These are phyloP conservation scores for Fusarium gaditjirri DNA, from an alignment of 2,329 filamentous ascomycete species.

Conservation along the genomic window DNA sequence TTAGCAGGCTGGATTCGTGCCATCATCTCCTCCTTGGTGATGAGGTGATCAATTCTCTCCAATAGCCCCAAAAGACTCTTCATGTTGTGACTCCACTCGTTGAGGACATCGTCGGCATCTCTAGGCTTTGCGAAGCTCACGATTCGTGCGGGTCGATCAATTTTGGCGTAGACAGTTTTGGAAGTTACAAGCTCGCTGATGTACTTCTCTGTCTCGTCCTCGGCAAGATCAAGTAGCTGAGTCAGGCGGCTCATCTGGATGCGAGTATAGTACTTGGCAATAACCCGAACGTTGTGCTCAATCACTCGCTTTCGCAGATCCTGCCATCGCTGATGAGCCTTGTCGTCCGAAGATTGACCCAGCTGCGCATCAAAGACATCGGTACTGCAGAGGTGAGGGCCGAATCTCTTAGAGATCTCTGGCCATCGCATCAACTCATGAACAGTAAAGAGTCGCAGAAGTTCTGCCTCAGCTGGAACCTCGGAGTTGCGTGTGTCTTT, in stretches of 20 bases:
- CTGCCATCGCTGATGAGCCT: conserved; percentile 88
- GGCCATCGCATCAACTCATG: conserved; percentile 99
- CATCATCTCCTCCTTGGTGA: conserved; percentile 99
- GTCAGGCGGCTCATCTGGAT: conserved; percentile 93
- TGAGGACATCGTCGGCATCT: conserved; percentile 94
- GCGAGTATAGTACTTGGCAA: conserved; percentile 98
- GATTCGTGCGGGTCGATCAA: conserved; percentile 90
- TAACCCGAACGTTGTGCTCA: conserved; percentile 97
- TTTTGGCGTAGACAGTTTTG: conserved; percentile 98
- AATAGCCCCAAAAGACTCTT: conserved; percentile 87
- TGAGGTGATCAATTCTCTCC: conserved; percentile 95
- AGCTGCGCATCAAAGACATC: conserved; percentile 84
- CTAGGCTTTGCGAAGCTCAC: conserved; percentile 95
- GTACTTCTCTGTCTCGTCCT: conserved; percentile 98
- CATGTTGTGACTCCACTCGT: conserved; percentile 99
- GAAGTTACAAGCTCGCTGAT: conserved; percentile 96
- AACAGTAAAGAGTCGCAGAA: conserved; percentile 94
- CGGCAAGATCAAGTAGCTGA: conserved; percentile 87
- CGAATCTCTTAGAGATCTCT: conserved; percentile 87
- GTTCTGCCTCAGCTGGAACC: conserved; percentile 81
- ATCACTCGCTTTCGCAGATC: conserved; percentile 98
- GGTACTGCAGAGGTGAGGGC: conserved; percentile 85
- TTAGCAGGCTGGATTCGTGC: conserved; percentile 82
- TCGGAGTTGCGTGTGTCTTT: conserved; percentile 83
- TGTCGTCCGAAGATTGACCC: conserved; percentile 76